A percentile compares a stretch with the other conserved stretches of the same genome.
Conservation (phyloP, 768 basidiomycete genomes). For the Piloderma croceum region DNA sequence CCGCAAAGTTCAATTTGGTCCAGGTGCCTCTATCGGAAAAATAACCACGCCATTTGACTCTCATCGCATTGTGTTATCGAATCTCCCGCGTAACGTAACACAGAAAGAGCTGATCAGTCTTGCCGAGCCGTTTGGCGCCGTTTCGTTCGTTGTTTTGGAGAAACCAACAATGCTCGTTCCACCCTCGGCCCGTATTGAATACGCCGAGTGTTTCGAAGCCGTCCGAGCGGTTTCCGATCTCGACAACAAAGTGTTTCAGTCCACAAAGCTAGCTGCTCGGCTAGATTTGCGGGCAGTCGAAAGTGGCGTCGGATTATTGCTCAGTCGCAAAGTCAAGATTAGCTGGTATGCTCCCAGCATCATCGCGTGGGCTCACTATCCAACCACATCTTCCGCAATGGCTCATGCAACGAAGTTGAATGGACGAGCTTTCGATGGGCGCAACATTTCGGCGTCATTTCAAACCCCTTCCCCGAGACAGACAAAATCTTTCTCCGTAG, state of each 20-base stretch:
- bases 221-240: slow-evolving; percentile 29
- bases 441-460: slow-evolving; percentile 36
- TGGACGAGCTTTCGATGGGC: slow-evolving; percentile 32
- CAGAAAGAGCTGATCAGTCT: slow-evolving; percentile 27
- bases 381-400: slow-evolving; percentile 38
- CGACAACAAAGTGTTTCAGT: slow-evolving; percentile 23
- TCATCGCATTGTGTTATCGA: slow-evolving; percentile 31
- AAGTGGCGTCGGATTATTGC: slow-evolving; percentile 14
- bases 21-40: slow-evolving; percentile 23
- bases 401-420: slow-evolving; percentile 35
- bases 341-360: slow-evolving; percentile 40
- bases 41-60: slow-evolving; percentile 38
- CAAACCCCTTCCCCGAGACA: slow-evolving; percentile 24
- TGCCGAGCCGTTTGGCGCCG: slow-evolving; percentile 25
- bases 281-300: slow-evolving; percentile 21
- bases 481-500: slow-evolving; percentile 35
- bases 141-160: slow-evolving; percentile 21
- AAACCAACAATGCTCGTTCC: slow-evolving; percentile 10
- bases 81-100: slow-evolving; percentile 31
- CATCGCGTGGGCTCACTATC: slow-evolving; percentile 44
- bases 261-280: slow-evolving; percentile 22
- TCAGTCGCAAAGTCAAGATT: slow-evolving; percentile 33
- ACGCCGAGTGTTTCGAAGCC: slow-evolving; percentile 25
- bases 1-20: slow-evolving; percentile 30
- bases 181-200: slow-evolving; percentile 23